phyloP scores from a whole-genome alignment of 2,329 filamentous ascomycete species.

The Geosmithia morbida region DNA sequence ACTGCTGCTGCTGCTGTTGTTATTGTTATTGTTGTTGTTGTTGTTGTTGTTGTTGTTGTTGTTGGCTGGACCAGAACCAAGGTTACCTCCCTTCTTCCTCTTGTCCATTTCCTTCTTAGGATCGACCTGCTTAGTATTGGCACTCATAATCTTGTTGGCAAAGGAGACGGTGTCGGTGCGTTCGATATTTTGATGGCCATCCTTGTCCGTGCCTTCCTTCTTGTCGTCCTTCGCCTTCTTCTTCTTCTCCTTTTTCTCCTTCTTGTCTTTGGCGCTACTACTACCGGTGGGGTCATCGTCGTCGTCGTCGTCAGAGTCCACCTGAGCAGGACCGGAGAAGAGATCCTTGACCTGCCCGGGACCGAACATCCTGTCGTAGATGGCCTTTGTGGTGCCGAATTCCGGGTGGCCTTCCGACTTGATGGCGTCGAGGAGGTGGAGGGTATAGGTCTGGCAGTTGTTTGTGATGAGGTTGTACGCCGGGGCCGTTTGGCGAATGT shows the following conservation, averaged over 20 bases:
- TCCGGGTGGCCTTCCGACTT: conserved; percentile 32
- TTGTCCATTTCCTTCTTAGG: conserved; percentile 16
- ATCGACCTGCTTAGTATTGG: conserved; percentile 36
- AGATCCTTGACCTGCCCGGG: conserved; percentile 34
- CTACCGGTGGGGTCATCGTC: background rate
- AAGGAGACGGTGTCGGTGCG: conserved; percentile 24
- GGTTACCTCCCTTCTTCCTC: conserved; percentile 2
- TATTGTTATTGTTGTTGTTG: too few species aligned
- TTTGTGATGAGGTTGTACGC: conserved; percentile 45
- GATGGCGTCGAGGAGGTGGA: conserved; percentile 37
- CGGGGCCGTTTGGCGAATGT: conserved; percentile 30
- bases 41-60: background rate
- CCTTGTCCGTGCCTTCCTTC: background rate
- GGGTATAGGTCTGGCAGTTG: conserved; percentile 44
- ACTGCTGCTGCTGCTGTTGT: too few species aligned
- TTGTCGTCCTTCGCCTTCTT: background rate
- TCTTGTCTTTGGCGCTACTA: background rate
- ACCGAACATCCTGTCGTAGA: conserved; percentile 36
- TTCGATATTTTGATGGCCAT: background rate
- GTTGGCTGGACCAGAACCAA: background rate
- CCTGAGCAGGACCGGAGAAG: conserved; percentile 18
- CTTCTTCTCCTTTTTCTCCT: background rate
- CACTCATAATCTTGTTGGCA: conserved; percentile 37
- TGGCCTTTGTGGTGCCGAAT: conserved; percentile 36
- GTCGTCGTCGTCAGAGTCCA: background rate